Base-by-base conservation (phyloP, 1,139 yeast genomes). In the Hyphopichia wangnamkhiaoensis region DNA sequence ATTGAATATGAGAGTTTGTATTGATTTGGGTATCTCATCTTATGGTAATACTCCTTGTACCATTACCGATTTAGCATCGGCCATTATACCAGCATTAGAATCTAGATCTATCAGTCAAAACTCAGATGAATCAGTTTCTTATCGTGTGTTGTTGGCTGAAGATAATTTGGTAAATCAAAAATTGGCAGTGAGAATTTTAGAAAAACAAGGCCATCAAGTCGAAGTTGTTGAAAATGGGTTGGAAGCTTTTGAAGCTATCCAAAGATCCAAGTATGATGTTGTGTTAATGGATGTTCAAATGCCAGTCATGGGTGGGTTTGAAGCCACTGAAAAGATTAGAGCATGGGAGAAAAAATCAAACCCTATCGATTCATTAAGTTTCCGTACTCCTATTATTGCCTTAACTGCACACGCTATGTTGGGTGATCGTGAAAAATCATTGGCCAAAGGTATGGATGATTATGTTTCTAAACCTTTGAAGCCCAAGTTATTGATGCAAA, bases 261-360 rank as follows among this genome's bases (percentile, higher is more conserved):
- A 82, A 57, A 80, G 78, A 58, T 63, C 54, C 30, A 72, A 77
- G 33, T 87, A 82, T 58, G 95, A 88, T 56, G 93, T 84, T 37
- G 88, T 88, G 13, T 74, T 88, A 49, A 88, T 88, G 96, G 96
- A 88, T 67, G 95, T 88, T 31, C 95, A 88, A 62, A 88, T 88
- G 96, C 96, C 96, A 5, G 89, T 87, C 7, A 87, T 88, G 94
- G 95, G 95, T 33, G 96, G 96, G 0, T 88, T 88, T 58, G 95
- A 88, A 57, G 95, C 95, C 3, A 87, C 95, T 1, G 88, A 84
- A 41, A 79, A 81, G 59, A 88, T 88, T 40, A 71, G 95, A 52
- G 91, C 84, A 58, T 87, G 94, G 94, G 96, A 88, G 63, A 80
- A 76, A 67, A 87, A 84, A 60, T 74, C 82, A 37, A 81, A 83